These are phyloP conservation scores for Pseudogymnoascus sp. DNA, from an alignment of 2,329 filamentous ascomycete species.

Conservation along the genomic window DNA sequence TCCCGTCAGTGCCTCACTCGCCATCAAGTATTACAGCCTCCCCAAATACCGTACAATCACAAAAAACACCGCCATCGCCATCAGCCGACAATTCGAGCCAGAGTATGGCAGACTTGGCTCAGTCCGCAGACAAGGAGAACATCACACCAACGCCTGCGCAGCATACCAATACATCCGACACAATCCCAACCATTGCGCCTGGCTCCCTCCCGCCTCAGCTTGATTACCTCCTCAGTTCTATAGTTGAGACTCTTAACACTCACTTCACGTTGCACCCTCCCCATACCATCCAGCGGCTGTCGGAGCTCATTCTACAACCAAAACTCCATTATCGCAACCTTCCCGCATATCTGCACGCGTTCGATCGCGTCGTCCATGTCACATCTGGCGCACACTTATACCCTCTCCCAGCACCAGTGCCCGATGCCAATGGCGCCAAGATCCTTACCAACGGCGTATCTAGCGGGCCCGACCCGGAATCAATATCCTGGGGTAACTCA, in stretches of 20 bases:
- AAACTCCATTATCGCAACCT: constrained; percentile 73
- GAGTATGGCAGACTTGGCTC: constrained; percentile 21
- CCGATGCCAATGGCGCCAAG: constrained; percentile 48
- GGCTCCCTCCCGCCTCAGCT: constrained; percentile 57
- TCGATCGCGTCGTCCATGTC: constrained; percentile 85
- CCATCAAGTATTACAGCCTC: constrained; percentile 46
- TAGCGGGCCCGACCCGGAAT: constrained; percentile 29
- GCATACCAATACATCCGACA: constrained; percentile 25
- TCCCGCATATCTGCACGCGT: constrained; percentile 77
- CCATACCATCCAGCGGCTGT: constrained; percentile 85
- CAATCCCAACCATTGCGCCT: constrained; percentile 17
- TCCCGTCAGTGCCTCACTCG: constrained; percentile 44
- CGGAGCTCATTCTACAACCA: constrained; percentile 75
- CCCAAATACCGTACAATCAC: constrained; percentile 57
- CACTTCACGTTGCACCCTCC: constrained; percentile 72
- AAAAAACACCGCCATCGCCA: constrained; percentile 53
- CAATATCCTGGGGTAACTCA: constrained; percentile 42
- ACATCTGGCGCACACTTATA: constrained; percentile 75
- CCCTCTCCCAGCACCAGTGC: constrained; percentile 65
- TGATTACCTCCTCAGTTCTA: constrained; percentile 52
- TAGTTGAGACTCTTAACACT: constrained; percentile 52
- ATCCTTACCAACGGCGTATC: constrained; percentile 53
- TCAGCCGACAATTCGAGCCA: constrained; percentile 24
- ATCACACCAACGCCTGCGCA: constrained; percentile 38
- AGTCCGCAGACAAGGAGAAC: constrained; percentile 65